Conservation (phyloP, 768 basidiomycete genomes). For the Amanita brunnescens region DNA sequence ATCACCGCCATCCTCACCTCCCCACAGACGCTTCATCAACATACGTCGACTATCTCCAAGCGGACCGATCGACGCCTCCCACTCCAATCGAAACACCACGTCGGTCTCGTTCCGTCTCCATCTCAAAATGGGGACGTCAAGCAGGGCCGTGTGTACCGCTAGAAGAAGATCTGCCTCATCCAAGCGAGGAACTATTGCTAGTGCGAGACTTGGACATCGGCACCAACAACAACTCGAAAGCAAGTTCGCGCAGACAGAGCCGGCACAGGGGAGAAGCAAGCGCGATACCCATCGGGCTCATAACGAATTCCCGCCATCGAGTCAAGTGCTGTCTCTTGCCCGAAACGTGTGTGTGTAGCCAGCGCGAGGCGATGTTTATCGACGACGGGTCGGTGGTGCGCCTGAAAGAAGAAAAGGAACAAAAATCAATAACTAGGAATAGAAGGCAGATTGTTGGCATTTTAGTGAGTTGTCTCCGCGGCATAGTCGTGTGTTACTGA, state of each 20-base stretch:
- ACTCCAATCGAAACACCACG: slow-evolving; percentile 24
- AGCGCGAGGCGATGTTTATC: slow-evolving; percentile 2
- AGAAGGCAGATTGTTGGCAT: slow-evolving; percentile 67
- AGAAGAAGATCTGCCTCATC: background rate
- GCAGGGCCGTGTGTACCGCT: background rate
- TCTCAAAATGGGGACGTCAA: background rate
- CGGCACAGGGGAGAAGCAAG: background rate
- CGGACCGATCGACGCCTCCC: slow-evolving; percentile 44
- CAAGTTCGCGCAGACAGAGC: background rate
- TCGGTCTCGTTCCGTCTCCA: slow-evolving; percentile 2
- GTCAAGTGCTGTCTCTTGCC: slow-evolving; percentile 11
- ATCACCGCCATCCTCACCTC: background rate
- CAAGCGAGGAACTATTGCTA: background rate
- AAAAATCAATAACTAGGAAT: slow-evolving; percentile 33
- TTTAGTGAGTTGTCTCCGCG: slow-evolving; percentile 36
- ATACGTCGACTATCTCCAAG: slow-evolving; percentile 64
- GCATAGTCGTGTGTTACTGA: background rate
- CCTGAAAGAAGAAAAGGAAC: slow-evolving; percentile 11
- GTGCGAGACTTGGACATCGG: background rate
- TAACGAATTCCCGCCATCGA: slow-evolving; percentile 24
- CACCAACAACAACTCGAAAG: background rate
- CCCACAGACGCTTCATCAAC: slow-evolving; percentile 60
- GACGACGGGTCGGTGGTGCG: slow-evolving; percentile 12
- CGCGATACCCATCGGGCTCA: slow-evolving; percentile 17
- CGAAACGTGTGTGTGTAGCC: slow-evolving; percentile 3